Evolutionary conservation across 2,329 filamentous ascomycete species (phyloP).

Genomic region (Phialophora verrucosa): DNA sequence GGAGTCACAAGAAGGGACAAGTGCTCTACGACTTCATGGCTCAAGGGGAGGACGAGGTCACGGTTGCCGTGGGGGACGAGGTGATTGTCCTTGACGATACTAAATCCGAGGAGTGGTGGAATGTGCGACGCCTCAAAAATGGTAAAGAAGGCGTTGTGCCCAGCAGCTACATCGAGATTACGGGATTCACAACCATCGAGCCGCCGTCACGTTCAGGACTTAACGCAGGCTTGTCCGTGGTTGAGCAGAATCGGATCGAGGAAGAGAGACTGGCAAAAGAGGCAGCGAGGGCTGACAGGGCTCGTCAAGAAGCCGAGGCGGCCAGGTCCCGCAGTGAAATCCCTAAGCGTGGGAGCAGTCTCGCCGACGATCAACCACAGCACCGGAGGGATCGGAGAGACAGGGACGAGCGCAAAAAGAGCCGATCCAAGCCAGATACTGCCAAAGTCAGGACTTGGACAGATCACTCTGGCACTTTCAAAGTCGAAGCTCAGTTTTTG

Average conservation of each 20-base stretch:
- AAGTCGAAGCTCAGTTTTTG: constrained; percentile 94
- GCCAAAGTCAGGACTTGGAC: constrained; percentile 90
- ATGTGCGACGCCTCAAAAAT: constrained; percentile 86
- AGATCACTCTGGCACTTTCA: constrained; percentile 93
- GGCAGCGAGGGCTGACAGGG: constrained; percentile 66
- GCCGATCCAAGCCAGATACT: constrained; percentile 74
- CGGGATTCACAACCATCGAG: constrained; percentile 65
- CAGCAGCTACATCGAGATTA: constrained; percentile 93
- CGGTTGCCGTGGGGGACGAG: constrained; percentile 86
- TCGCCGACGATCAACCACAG: constrained; percentile 67
- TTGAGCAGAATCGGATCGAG: constrained; percentile 78
- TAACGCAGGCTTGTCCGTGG: constrained; percentile 67
- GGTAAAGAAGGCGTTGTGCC: constrained; percentile 95
- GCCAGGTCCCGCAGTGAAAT: constrained; percentile 57
- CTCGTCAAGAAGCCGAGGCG: constrained; percentile 61
- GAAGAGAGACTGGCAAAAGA: constrained; percentile 85
- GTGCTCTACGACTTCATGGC: constrained; percentile 96
- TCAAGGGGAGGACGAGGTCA: constrained; percentile 95
- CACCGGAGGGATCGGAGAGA: constrained; percentile 71
- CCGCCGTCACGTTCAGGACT: constrained; percentile 60
- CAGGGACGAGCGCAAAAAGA: constrained; percentile 61
- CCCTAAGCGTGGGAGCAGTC: constrained; percentile 79
- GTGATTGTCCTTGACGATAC: constrained; percentile 86
- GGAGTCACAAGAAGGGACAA: constrained; percentile 76
- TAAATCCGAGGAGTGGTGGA: constrained; percentile 98